Evolutionary conservation across 176 grass and related monocot species (phyloP), one percentile per base, ranked within the genome.

Genomic region (Rhipidocladum racemiflorum): DNA sequence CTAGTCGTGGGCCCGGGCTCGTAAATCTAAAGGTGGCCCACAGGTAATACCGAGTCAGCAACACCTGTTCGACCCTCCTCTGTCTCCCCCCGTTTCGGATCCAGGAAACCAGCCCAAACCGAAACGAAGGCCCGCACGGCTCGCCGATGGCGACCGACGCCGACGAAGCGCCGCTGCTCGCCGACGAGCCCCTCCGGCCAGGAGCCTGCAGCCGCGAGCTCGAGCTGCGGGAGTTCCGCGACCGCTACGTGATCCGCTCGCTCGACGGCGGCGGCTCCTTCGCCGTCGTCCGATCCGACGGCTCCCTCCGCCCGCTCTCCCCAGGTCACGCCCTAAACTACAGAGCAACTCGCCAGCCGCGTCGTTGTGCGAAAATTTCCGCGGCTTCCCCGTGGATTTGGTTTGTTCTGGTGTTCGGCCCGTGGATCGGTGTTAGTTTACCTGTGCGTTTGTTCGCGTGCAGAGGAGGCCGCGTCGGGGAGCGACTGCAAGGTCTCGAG

Each of bases 181-280:
- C 70, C 44, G 86, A 79, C 34, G 84, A 65, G 24, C 85, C 69
- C 35, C 59, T 84, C 38, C 38, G 54, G 0, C 78, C 84, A 17
- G 78, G 81, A 7, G 42, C 92, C 65, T 95, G 92, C 82, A 93
- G 90, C 67, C 84, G 84, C 40, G 90, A 91, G 75, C 91, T 93
- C 76, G 90, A 94, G 81, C 87, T 98, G 18, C 82, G 83, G 54
- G 96, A 98, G 87, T 98, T 93, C 71, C 70, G 84, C n/a, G 70
- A 98, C 87, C 86, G 86, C 84, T 98, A 90, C 84, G 87, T 93
- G 86, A 87, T 98, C 71, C 90, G 87, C 60, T 95, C 92, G 29
- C 68, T 83, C 77, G 80, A 81, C 70, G 81, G 88, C 50, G 88
- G 75, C 29, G 70, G 66, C 62, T 90, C 82, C 65, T 98, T 98